These are phyloP conservation scores for Entomortierella beljakovae DNA, from an alignment of 192 early-diverging fungal species.

Conservation along the genomic window DNA sequence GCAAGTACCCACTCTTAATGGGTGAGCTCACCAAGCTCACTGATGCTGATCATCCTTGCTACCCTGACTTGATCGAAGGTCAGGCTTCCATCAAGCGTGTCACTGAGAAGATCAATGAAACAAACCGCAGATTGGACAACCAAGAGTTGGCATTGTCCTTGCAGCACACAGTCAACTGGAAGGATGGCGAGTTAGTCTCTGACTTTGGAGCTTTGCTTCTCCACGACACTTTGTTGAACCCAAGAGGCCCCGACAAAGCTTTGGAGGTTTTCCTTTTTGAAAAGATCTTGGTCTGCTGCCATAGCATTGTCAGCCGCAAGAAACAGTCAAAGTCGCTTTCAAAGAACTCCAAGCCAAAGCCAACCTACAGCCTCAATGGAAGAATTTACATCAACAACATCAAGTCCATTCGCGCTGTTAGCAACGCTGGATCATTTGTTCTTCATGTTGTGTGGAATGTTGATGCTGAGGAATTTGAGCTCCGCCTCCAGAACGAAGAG, in stretches of 20 bases:
- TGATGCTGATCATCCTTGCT: constrained; percentile 58
- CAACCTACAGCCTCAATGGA: constrained; percentile 82
- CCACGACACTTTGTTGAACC: constrained; percentile 89
- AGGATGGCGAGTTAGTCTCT: constrained; percentile 84
- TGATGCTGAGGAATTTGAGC: constrained; percentile 81
- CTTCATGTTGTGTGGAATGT: constrained; percentile 89
- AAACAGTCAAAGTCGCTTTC: constrained; percentile 48
- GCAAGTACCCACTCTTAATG: constrained; percentile 97
- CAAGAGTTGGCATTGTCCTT: constrained; percentile 79
- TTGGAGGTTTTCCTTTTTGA: constrained; percentile 95
- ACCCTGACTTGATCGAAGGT: constrained; percentile 77
- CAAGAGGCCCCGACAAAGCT: constrained; percentile 80
- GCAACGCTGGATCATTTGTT: constrained; percentile 57
- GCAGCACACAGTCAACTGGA: constrained; percentile 87
- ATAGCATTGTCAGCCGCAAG: constrained; percentile 73
- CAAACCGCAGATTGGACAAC: constrained; percentile 90
- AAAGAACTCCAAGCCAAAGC: constrained; percentile 68
- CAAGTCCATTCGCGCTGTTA: constrained; percentile 37
- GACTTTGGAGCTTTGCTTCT: constrained; percentile 87
- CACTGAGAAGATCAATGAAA: constrained; percentile 91
- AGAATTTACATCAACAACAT: constrained; percentile 90
- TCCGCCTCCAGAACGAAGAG: constrained; percentile 92
- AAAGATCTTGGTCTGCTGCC: constrained; percentile 92
- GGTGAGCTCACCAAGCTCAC: constrained; percentile 75
- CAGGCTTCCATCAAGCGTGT: constrained; percentile 84